Evolutionary conservation across 2,329 filamentous ascomycete species (phyloP).

Genomic region (Didymella sp.): DNA sequence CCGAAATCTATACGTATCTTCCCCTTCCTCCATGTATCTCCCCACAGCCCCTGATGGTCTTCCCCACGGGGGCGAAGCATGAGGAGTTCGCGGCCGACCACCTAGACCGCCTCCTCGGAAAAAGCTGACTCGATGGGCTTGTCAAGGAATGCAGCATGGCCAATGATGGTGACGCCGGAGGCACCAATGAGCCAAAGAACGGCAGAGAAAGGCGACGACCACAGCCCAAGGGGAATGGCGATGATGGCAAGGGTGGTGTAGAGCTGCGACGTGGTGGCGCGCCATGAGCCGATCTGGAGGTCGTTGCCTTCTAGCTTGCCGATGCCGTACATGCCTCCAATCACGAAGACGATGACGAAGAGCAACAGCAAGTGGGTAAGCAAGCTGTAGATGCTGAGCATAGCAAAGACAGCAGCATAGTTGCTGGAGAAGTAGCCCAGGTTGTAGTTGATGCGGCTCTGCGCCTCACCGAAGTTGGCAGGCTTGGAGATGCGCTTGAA

Average conservation of each 20-base stretch:
- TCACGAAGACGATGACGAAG: slow-evolving; percentile 89
- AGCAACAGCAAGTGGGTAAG: slow-evolving; percentile 86
- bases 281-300: slow-evolving; percentile 81
- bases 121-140: slow-evolving; percentile 99
- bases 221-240: slow-evolving; percentile 82
- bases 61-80: slow-evolving; percentile 92
- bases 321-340: slow-evolving; percentile 88
- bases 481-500: slow-evolving; percentile 96
- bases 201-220: slow-evolving; percentile 82
- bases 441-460: slow-evolving; percentile 96
- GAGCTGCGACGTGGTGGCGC: slow-evolving; percentile 88
- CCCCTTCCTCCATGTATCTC: slow-evolving; percentile 58
- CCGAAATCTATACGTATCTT: slow-evolving; percentile 64
- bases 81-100: slow-evolving; percentile 99
- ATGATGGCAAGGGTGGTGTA: slow-evolving; percentile 88
- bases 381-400: slow-evolving; percentile 95
- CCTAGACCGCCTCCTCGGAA: slow-evolving; percentile 99
- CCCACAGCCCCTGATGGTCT: slow-evolving; percentile 87
- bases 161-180: slow-evolving; percentile 89
- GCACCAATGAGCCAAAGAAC: slow-evolving; percentile 96
- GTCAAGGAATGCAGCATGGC: slow-evolving; percentile 94
- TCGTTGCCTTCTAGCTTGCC: slow-evolving; percentile 88
- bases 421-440: slow-evolving; percentile 97
- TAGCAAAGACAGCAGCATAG: slow-evolving; percentile 90
- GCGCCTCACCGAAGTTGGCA: slow-evolving; percentile 85